phyloP scores from a whole-genome alignment of 2,329 filamentous ascomycete genomes.

The Pseudogymnoascus sp. region DNA sequence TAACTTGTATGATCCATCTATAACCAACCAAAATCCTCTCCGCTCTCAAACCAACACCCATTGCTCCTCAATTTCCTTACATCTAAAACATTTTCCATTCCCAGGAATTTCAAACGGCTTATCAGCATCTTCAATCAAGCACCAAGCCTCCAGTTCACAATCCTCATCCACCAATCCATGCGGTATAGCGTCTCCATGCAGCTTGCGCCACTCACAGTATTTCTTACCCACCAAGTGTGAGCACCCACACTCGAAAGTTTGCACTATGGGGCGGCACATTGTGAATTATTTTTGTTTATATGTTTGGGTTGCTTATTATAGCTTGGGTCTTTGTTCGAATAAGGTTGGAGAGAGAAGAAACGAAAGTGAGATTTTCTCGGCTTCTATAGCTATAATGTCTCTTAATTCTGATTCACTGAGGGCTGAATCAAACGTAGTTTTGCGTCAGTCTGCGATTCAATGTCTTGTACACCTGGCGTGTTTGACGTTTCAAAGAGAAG shows the following conservation, averaged over 20 bases:
- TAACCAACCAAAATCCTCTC: neutral
- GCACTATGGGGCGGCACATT: neutral
- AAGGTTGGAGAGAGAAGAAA: neutral
- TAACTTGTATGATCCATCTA: neutral
- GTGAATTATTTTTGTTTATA: neutral
- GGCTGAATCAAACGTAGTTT: neutral
- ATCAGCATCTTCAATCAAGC: neutral
- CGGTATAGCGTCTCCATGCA: neutral
- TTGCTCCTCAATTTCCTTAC: neutral
- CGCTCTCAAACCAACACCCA: neutral
- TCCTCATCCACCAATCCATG: neutral
- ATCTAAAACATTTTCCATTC: neutral
- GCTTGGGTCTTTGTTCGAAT: neutral
- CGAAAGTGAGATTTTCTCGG: neutral
- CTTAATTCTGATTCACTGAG: neutral
- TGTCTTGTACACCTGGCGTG: neutral
- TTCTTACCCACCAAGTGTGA: neutral
- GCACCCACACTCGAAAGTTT: neutral
- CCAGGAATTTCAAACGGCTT: neutral
- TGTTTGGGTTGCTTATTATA: neutral
- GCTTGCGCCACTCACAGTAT: neutral
- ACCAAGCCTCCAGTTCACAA: neutral
- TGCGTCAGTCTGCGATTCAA: neutral
- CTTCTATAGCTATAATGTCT: neutral
- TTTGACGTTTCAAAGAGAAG: neutral